Evolutionary conservation across 768 basidiomycete species (phyloP), one percentile per base, ranked within the genome.

Genomic region (Trametes cubensis): DNA sequence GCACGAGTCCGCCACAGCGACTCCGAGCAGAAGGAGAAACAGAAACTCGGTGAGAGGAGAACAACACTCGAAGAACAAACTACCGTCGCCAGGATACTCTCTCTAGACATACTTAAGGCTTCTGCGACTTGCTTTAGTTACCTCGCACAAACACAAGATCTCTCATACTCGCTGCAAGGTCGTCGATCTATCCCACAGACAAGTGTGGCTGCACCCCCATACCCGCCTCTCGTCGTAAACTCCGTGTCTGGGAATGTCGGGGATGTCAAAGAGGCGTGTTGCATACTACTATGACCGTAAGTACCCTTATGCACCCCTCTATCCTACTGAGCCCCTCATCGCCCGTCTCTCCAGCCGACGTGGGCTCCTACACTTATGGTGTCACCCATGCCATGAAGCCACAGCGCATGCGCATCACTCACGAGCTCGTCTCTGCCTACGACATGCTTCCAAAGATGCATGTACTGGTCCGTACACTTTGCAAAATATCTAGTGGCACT

Each of bases 351-450:
- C 5, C 61, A 93, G 90, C 79, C 55, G 90, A 93, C 66, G 83
- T 91, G 30, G 86, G 87, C 23, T 77, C 83, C 34, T 88, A 90
- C 71, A 90, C 90, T 0, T 96, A 94, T 72, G 94, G 93, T 40
- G 78, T 90, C 54, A 89, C 89, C 3, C 95, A 97, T 67, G 90
- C 90, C 49, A 97, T 98, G 94, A 97, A 98, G 75, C 96, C 96
- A 0, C 94, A 96, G 71, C 81, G 96, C 40, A 96, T 98, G 79
- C 84, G 90, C 55, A 89, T 99, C 75, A 91, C 95, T 0, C 95
- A 99, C 72, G 91, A 96, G 66, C 78, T 99, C 55, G 86, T 98
- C 34, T 83, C 87, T 15, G 89, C 93, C 34, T 99, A 98, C 69
- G 90, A 88, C 23, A 90, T 99, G 86, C 81, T 96, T n/a, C 87